These are phyloP conservation scores for Terfezia claveryi DNA, from an alignment of 495 filamentous ascomycete species.

Conservation along the genomic window DNA sequence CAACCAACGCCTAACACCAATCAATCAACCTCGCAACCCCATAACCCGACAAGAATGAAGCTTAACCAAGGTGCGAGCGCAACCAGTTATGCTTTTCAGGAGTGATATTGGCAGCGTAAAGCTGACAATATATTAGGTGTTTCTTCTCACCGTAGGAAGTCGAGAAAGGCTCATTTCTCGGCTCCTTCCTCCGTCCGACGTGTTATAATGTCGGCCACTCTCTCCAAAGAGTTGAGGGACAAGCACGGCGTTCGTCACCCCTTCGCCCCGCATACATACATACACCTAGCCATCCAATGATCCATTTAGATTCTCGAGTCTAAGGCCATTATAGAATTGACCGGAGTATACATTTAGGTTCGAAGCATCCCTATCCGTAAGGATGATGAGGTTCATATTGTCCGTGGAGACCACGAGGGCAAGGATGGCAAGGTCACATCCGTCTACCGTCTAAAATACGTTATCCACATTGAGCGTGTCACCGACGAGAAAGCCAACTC, in stretches of 20 bases:
- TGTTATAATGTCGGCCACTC: conserved; percentile 77
- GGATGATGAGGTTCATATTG: conserved; percentile 82
- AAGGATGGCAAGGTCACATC: conserved; percentile 85
- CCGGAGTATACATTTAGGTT: conserved; percentile 32
- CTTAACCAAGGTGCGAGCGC: not conserved
- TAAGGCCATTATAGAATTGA: not conserved
- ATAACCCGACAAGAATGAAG: not conserved
- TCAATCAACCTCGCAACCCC: not conserved
- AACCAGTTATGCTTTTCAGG: no score
- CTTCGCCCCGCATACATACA: not conserved
- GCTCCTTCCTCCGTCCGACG: conserved; percentile 82
- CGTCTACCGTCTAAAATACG: conserved; percentile 95
- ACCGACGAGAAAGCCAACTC: conserved; percentile 85
- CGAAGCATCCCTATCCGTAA: conserved; percentile 94
- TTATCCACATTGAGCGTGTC: conserved; percentile 80
- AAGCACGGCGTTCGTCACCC: conserved; percentile 63
- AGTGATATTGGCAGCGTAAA: no score
- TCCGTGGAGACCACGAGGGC: conserved; percentile 79
- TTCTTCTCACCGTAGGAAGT: conserved; percentile 82
- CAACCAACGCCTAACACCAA: not conserved
- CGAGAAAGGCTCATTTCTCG: conserved; percentile 87
- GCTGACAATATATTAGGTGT: conserved; percentile 13
- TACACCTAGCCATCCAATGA: not conserved
- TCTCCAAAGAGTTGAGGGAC: conserved; percentile 86
- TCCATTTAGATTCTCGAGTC: not conserved